Base-by-base conservation (phyloP, 2,329 filamentous ascomycete species). In the Colletotrichum theobromicola region DNA sequence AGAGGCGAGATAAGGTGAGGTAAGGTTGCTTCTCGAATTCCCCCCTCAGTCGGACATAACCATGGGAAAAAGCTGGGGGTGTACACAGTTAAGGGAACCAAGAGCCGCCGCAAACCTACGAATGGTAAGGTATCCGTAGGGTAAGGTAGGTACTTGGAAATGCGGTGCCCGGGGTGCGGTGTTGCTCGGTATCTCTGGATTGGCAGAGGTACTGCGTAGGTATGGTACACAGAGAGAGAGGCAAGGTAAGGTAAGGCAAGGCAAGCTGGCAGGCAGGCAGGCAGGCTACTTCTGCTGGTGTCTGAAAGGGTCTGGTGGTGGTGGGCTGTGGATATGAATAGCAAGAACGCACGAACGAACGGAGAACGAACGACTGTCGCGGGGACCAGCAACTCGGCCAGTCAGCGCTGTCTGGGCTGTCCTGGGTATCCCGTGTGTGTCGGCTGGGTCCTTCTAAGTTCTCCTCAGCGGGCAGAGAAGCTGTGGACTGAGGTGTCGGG, bases 41-140 rank as follows among this genome's bases (percentile, higher is more conserved):
- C 55, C 55, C 67, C 72, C 63, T 67, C 28, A 63, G 24, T 50
- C 50, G 21, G 62, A 72, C 68, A 67, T 63, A 62, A 69, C 50
- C 37, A 61, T 35, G 32, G 55, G 24, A 35, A 24, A 67, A 55
- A 72, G 61, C 72, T 18, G 34, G 62, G 37, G 65, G 46, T 72
- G 42, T 58, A 42, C 60, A 35, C 57, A 58, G 65, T 46, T 32
- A 46, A 62, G n/a, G 66, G 50, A 73, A 64, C 24, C 24, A 16
- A 50, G 57, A 61, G 57, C 30, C 21, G 53, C 30, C 30, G 32
- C 57, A 58, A 32, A n/a, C 42, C 42, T 50, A 21, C 42, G 42
- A 50, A 50, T 50, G 42, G 42, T 21, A 50, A 50, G 42, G 42
- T 50, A 50, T 50, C 42, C 42, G 42, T n/a, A 50, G n/a, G 42